Evolutionary conservation across 2,329 filamentous ascomycete species (phyloP).

Genomic region (Venturia aucupariae): DNA sequence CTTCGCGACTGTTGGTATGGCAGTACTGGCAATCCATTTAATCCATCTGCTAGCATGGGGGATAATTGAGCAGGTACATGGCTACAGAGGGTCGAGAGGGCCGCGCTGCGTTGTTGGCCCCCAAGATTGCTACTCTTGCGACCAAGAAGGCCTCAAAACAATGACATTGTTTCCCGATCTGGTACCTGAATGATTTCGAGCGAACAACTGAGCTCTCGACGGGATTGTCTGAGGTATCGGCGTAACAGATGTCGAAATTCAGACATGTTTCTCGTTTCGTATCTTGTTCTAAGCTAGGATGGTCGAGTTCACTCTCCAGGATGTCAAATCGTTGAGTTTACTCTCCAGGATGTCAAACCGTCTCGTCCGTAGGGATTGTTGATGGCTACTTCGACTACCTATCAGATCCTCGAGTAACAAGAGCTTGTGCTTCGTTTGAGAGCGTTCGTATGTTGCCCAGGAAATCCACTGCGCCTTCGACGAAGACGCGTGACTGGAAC

Average conservation of each 20-base stretch:
- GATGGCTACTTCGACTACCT: neutral
- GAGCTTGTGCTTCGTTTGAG: neutral
- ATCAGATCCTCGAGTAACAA: neutral
- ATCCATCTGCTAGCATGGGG: too few species aligned
- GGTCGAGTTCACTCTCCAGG: neutral
- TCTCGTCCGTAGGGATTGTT: neutral
- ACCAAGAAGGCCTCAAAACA: neutral
- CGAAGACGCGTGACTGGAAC: neutral
- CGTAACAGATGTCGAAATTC: neutral
- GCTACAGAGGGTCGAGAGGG: too few species aligned
- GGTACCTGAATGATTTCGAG: neutral
- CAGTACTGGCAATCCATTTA: too few species aligned
- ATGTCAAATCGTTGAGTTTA: neutral
- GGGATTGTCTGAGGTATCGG: neutral
- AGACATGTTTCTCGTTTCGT: conserved; percentile 1
- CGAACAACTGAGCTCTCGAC: neutral
- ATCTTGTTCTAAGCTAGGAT: neutral
- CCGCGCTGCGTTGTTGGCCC: too few species aligned
- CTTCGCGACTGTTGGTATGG: too few species aligned
- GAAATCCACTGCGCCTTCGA: neutral
- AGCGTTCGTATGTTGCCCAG: neutral
- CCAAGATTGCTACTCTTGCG: too few species aligned
- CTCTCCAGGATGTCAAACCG: neutral
- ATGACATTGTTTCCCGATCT: neutral
- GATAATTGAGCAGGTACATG: too few species aligned